These are phyloP conservation scores for Backusella psychrophila DNA, from an alignment of 192 early-diverging fungal genomes.

Conservation along the genomic window DNA sequence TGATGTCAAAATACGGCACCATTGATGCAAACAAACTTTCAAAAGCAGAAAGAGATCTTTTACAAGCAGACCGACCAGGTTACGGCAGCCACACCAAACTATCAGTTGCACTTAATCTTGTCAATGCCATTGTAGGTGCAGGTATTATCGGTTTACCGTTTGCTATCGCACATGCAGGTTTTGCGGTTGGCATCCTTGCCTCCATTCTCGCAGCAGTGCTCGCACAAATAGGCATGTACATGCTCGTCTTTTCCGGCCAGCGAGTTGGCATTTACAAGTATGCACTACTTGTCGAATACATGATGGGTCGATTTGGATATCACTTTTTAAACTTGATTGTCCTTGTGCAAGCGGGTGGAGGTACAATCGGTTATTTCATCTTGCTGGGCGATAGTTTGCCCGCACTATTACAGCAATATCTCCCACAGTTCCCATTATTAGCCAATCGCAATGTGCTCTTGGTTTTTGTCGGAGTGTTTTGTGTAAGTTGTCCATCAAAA, in stretches of 20 bases:
- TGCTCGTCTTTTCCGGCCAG: slow-evolving; percentile 56
- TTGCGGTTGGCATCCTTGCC: slow-evolving; percentile 50
- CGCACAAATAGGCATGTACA: slow-evolving; percentile 51
- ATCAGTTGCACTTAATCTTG: slow-evolving; percentile 58
- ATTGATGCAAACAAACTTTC: background rate
- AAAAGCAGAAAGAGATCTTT: slow-evolving; percentile 25
- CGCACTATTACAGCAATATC: slow-evolving; percentile 30
- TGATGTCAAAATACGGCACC: background rate
- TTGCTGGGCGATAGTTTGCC: slow-evolving; percentile 51
- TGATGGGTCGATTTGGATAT: slow-evolving; percentile 54
- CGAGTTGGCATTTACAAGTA: slow-evolving; percentile 57
- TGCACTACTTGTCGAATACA: slow-evolving; percentile 48
- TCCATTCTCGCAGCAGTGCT: slow-evolving; percentile 50
- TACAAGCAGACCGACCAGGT: slow-evolving; percentile 40
- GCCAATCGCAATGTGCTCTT: slow-evolving; percentile 34
- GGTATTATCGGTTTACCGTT: slow-evolving; percentile 63
- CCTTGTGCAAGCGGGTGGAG: slow-evolving; percentile 56
- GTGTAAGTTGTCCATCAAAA: slow-evolving; percentile 17
- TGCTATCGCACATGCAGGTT: slow-evolving; percentile 61
- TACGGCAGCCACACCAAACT: slow-evolving; percentile 36
- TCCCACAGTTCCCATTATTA: slow-evolving; percentile 28
- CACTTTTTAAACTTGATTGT: slow-evolving; percentile 55
- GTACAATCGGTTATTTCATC: slow-evolving; percentile 60
- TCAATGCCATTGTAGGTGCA: slow-evolving; percentile 70
- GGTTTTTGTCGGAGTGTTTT: slow-evolving; percentile 25